Base-by-base conservation (phyloP, 768 basidiomycete species). In the Obba rivulosa region DNA sequence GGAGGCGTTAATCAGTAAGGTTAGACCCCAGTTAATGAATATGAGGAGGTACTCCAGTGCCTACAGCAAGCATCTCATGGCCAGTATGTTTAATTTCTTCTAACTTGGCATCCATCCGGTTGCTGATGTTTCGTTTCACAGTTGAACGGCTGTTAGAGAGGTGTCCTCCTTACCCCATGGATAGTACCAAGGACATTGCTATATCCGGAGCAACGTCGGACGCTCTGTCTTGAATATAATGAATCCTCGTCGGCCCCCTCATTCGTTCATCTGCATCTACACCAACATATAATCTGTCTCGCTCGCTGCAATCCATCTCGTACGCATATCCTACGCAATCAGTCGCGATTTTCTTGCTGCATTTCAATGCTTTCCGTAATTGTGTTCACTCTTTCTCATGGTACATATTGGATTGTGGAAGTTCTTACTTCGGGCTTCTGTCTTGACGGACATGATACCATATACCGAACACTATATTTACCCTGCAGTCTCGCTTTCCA, bases 1-100 rank as follows among this genome's bases (percentile, higher is more conserved):
- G 64, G 82, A 84, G 42, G 62, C 65, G 10, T 66, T 94, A 28
- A 77, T 83, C 54, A 70, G 62, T 51, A 74, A 76, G 56, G 79
- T 91, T 24, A 76, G 78, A 34, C 80, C 83, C 17, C 80, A 90
- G 53, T 71, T 94, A 21, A 69, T 72, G 25, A 79, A 68, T 62
- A 85, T 92, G 75, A 81, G 85, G 44, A 76, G 78, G 58, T 81
- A 80, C 58, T 81, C 86, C 22, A 81, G 79, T 53, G 76, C 79
- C 20, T 85, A 87, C 64, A 85, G 78, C 69, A 89, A 88, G 68
- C 90, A 92, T 60, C 76, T 94, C 43, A 74, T 77, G 44, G 81
- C 89, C 36, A 89, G 89, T 91, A 64, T 52, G 89, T 61, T 5
- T 57, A 57, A 14, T 63, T 50, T 16, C 3, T 34, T 17, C 38